Conservation (phyloP, 495 filamentous ascomycete species). For the Choiromyces venosus region DNA sequence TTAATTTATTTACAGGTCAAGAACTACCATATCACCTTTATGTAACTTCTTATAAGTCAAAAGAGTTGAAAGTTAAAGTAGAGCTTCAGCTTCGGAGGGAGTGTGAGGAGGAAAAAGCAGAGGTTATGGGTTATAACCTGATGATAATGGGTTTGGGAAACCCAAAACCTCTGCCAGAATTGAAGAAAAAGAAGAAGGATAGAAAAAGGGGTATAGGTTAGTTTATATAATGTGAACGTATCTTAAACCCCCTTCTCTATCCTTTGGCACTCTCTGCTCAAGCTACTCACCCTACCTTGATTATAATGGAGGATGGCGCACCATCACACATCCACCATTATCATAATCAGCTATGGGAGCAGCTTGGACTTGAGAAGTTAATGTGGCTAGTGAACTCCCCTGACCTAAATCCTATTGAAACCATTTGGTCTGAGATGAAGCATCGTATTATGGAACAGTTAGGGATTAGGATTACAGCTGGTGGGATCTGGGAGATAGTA, state of each 20-base stretch:
- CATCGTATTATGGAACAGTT: too few relatives aligned
- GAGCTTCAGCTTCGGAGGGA: neutral
- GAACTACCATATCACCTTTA: constrained; percentile 1
- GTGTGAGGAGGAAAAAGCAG: neutral
- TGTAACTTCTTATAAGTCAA: neutral
- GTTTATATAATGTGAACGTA: constrained; percentile 8
- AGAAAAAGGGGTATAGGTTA: neutral
- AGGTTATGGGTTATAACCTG: neutral
- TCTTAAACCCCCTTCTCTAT: too few relatives aligned
- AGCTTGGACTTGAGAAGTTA: neutral
- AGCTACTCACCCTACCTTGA: neutral
- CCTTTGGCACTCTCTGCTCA: neutral
- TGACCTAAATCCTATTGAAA: too few relatives aligned
- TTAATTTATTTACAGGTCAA: neutral
- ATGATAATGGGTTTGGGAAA: neutral
- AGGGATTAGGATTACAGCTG: neutral
- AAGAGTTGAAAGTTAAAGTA: neutral
- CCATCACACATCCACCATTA: neutral
- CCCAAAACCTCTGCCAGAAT: neutral
- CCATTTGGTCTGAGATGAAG: too few relatives aligned
- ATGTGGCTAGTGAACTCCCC: constrained; percentile 4
- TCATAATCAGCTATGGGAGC: neutral
- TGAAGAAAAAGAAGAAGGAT: neutral
- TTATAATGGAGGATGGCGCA: constrained; percentile 13
- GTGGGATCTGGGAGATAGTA: neutral